These are phyloP conservation scores for Backusella westeae DNA, from an alignment of 192 early-diverging fungal genomes.

Conservation along the genomic window DNA sequence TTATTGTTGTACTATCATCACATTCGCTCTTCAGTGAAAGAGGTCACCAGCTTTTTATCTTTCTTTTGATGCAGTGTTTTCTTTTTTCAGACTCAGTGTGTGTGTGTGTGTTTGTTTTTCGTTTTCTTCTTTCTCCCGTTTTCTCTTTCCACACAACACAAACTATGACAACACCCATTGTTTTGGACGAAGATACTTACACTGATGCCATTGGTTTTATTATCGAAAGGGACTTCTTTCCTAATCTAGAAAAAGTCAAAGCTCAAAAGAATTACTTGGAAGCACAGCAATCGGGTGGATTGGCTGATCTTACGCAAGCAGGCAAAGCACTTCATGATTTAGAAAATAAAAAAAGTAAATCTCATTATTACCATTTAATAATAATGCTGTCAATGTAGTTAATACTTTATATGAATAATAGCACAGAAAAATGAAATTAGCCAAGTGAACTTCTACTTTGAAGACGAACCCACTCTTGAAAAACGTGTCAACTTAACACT, in stretches of 20 bases:
- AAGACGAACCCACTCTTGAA: slow-evolving; percentile 11
- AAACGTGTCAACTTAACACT: slow-evolving; percentile 45
- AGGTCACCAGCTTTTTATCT: too few species aligned
- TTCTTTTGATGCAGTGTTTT: too few species aligned
- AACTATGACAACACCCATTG: slow-evolving; percentile 14
- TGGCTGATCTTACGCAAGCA: slow-evolving; percentile 25
- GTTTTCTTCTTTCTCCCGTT: too few species aligned
- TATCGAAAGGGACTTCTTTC: slow-evolving; percentile 85
- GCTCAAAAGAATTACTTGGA: slow-evolving; percentile 55
- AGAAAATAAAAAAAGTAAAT: slow-evolving; percentile 8
- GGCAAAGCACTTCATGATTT: slow-evolving; percentile 20
- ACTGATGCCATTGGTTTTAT: slow-evolving; percentile 70
- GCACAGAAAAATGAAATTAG: not conserved
- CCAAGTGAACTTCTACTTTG: slow-evolving; percentile 19
- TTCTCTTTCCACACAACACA: not conserved
- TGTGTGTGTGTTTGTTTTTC: too few species aligned
- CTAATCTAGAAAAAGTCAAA: slow-evolving; percentile 61
- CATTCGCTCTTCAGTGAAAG: too few species aligned
- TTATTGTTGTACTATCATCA: too few species aligned
- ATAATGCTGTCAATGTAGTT: not conserved
- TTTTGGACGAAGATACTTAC: slow-evolving; percentile 81
- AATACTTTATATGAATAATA: not conserved
- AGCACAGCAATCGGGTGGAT: slow-evolving; percentile 47
- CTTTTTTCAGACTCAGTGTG: too few species aligned
- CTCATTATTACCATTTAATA: not conserved